A percentile compares a stretch with the other conserved stretches of the same genome.
Conservation (phyloP, 768 basidiomycete genomes). For the Mycena vitilis region DNA sequence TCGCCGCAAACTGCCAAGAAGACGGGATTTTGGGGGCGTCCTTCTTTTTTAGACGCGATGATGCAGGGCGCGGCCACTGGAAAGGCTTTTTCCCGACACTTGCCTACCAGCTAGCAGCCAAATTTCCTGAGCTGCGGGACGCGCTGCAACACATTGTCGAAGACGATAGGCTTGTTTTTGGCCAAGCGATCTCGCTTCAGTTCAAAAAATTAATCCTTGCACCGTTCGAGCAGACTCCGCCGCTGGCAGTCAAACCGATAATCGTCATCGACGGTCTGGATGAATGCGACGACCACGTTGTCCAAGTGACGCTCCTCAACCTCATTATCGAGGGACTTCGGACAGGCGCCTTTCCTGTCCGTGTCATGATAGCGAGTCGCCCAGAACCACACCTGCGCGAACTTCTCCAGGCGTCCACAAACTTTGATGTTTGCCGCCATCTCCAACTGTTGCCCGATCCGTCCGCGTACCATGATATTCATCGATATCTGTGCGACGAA, state of each 20-base stretch:
- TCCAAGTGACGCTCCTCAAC: slow-evolving; percentile 3
- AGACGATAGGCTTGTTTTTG: slow-evolving; percentile 31
- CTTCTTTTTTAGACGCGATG: slow-evolving; percentile 49
- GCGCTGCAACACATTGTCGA: slow-evolving; percentile 27
- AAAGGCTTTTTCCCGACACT: slow-evolving; percentile 43
- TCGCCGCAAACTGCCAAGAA: slow-evolving; percentile 32
- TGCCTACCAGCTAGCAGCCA: slow-evolving; percentile 40
- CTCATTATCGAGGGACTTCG: slow-evolving; percentile 9
- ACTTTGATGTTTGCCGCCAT: slow-evolving; percentile 12
- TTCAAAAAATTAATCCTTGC: slow-evolving; percentile 32
- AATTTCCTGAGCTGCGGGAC: slow-evolving; percentile 12
- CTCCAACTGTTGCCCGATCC: slow-evolving; percentile 2
- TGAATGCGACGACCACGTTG: slow-evolving; percentile 10
- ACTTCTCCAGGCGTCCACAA: neutral
- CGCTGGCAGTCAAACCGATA: neutral
- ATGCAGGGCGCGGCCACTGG: slow-evolving; percentile 39
- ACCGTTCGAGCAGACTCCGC: slow-evolving; percentile 19
- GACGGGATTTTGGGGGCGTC: slow-evolving; percentile 39
- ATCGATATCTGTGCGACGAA: neutral
- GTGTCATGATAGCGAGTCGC: slow-evolving; percentile 12
- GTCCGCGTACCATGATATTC: slow-evolving; percentile 15
- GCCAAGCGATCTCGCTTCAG: slow-evolving; percentile 28
- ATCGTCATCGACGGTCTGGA: slow-evolving; percentile 18
- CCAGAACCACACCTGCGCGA: slow-evolving; percentile 21
- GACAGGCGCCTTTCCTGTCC: neutral